Conservation (phyloP, 1,139 yeast genomes). For the Hyphopichia pseudoburtonii region DNA sequence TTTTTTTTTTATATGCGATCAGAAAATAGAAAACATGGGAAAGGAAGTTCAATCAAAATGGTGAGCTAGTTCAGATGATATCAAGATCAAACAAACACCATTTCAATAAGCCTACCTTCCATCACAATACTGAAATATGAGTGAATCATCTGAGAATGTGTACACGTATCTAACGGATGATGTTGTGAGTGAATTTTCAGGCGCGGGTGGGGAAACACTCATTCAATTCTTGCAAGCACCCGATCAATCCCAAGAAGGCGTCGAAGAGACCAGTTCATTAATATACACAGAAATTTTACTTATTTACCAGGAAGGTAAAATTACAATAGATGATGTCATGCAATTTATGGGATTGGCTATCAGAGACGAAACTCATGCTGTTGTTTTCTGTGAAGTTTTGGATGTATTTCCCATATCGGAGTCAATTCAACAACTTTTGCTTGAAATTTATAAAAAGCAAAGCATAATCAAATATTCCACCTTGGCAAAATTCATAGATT, state of each 20-base stretch:
- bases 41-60: too few species aligned
- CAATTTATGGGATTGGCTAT: conserved; percentile 31
- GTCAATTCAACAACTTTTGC: conserved; percentile 27
- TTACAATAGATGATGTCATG: conserved; percentile 23
- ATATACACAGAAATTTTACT: conserved; percentile 41
- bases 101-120: too few species aligned
- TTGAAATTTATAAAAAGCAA: conserved; percentile 21
- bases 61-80: too few species aligned
- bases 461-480: conserved; percentile 39
- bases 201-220: conserved; percentile 28
- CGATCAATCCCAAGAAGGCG: conserved; percentile 12
- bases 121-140: too few species aligned
- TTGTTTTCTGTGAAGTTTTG: conserved; percentile 44
- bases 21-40: too few species aligned
- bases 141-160: background rate
- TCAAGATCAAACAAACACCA: too few species aligned
- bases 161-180: conserved; percentile 29
- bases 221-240: conserved; percentile 29
- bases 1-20: too few species aligned
- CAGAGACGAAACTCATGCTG: conserved; percentile 33
- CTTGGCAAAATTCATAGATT: conserved; percentile 33
- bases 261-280: conserved; percentile 15
- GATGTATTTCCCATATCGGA: conserved; percentile 43
- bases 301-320: conserved; percentile 24
- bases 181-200: conserved; percentile 26